Evolutionary conservation across 1,284 basidiomycete species (phyloP), one percentile per base, ranked within the genome.

Genomic region (Sporisorium iseilematis-ciliati): DNA sequence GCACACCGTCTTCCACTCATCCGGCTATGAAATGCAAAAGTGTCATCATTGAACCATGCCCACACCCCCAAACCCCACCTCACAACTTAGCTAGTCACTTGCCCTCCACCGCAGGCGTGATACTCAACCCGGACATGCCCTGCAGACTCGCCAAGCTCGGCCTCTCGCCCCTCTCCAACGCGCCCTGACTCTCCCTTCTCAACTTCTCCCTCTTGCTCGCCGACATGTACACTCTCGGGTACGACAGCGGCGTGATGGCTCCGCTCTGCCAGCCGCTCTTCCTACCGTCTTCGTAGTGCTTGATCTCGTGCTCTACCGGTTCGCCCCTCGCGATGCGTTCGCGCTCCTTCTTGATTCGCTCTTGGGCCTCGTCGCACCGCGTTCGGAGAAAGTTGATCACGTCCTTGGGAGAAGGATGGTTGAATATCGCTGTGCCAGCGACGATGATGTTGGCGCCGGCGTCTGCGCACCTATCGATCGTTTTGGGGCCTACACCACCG

Each of bases 381-480:
- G 50, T 67, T 2, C 83, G 57, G 25, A 84, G 53, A 50, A 78
- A 83, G 12, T 61, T 57, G 55, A 85, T 84, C 21, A 85, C 83
- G 29, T 84, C 79, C 68, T 92, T 91, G 0, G 97, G 93, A 77
- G 91, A 88, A 20, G 90, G 85, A 18, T 95, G 91, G 51, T 90
- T 91, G 84, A 99, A 99, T 78, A 99, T 92, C 14, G 97, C 95
- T 8, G 95, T 98, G 20, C 97, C 97, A 10, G 97, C 96, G 14
- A 99, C 97, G 74, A 99, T 94, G 73, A 99, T 95, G 84, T 99
- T 99, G 85, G 94, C 72, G 6, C 77, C 81, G 49, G 96, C 96
- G 70, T 94, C 88, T 2, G 96, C 95, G 82, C 97, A 99, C 59
- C 89, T 88, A 81, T 90, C 92, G 68, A 97, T 91, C 11, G 95